Evolutionary conservation across 108 stramenopile species (phyloP).

Genomic region (Stephanodiscus triporus): DNA sequence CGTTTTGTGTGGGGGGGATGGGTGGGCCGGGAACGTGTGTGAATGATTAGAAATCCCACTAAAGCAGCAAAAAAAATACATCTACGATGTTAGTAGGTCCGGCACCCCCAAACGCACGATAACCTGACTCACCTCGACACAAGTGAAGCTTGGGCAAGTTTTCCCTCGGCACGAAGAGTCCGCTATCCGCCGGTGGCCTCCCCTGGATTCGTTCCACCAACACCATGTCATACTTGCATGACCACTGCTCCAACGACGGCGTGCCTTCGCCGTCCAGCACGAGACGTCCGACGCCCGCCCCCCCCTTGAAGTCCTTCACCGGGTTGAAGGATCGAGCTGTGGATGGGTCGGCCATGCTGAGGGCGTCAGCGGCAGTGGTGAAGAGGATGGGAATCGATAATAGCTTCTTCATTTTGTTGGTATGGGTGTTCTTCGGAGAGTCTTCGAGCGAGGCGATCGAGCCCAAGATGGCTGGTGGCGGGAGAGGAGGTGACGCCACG

Average conservation of each 20-base stretch:
- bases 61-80: background rate
- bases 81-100: background rate
- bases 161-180: slow-evolving; percentile 79
- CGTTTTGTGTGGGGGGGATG: background rate
- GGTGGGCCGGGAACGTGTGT: background rate
- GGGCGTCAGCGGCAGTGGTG: slow-evolving; percentile 21
- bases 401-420: background rate
- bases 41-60: background rate
- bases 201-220: slow-evolving; percentile 87
- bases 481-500: too few species aligned
- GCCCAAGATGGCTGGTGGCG: too few species aligned
- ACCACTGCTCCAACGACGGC: slow-evolving; percentile 37
- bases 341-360: slow-evolving; percentile 47
- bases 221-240: slow-evolving; percentile 87
- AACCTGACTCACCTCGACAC: slow-evolving; percentile 52
- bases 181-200: slow-evolving; percentile 61
- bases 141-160: slow-evolving; percentile 86
- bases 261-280: slow-evolving; percentile 52
- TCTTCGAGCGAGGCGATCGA: too few species aligned
- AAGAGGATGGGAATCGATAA: slow-evolving; percentile 14
- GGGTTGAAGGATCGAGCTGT: slow-evolving; percentile 41
- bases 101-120: slow-evolving; percentile 1
- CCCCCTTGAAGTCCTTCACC: slow-evolving; percentile 60
- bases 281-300: slow-evolving; percentile 78
- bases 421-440: too few species aligned